Conservation (phyloP, 2,329 filamentous ascomycete species). For the Phyllosticta capitalensis region DNA sequence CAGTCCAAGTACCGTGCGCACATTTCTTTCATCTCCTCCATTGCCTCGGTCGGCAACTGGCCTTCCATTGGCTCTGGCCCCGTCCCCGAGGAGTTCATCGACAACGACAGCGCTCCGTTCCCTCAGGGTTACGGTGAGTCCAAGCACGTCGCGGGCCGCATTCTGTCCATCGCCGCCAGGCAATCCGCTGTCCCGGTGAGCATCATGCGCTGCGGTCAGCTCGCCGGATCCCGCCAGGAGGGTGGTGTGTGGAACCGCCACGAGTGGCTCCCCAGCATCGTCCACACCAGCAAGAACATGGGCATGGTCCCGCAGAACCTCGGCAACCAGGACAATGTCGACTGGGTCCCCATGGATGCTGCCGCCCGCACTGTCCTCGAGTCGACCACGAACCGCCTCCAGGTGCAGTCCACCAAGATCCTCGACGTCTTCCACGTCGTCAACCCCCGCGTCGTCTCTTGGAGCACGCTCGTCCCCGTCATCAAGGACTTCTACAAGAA, state of each 20-base stretch:
- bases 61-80: background rate
- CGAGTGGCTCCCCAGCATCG: constrained; percentile 22
- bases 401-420: background rate
- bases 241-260: constrained; percentile 18
- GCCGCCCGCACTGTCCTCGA: constrained; percentile 9
- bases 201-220: constrained; percentile 22
- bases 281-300: constrained; percentile 17
- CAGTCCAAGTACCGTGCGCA: constrained; percentile 13
- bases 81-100: constrained; percentile 25
- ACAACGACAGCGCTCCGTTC: constrained; percentile 18
- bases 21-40: constrained; percentile 31
- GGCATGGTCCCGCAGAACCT: constrained; percentile 15
- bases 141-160: constrained; percentile 27
- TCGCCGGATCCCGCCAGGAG: constrained; percentile 19
- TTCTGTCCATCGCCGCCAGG: constrained; percentile 23
- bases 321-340: constrained; percentile 15
- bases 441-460: constrained; percentile 10
- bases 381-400: background rate
- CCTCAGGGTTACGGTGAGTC: constrained; percentile 30
- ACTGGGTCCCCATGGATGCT: constrained; percentile 19
- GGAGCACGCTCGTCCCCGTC: constrained; percentile 10
- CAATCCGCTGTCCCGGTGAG: constrained; percentile 17
- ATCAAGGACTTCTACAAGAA: constrained; percentile 1
- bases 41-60: constrained; percentile 26
- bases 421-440: constrained; percentile 14